Base-by-base conservation (phyloP, 2,329 filamentous ascomycete genomes). In the Juglanconis sp. region DNA sequence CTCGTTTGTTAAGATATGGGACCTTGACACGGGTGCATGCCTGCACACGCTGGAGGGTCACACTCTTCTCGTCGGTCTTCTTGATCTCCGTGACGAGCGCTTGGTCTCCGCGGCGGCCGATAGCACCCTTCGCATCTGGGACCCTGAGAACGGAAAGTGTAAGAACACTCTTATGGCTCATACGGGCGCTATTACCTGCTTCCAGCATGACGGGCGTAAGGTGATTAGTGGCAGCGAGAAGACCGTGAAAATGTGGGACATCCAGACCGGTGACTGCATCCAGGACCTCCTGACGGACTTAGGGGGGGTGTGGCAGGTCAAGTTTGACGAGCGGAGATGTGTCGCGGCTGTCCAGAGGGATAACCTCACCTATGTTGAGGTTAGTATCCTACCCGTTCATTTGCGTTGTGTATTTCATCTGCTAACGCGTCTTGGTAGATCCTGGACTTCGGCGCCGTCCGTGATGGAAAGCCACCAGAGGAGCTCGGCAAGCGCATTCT, bases 211-310 rank as follows among this genome's bases (percentile, higher is more conserved):
- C 71, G 92, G 89, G 0, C 90, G 93, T 66, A 99, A 99, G 72
- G 93, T 99, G 38, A 96, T 99, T 60, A 96, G 91, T 46, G 95
- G 95, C 58, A 96, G 92, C 61, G 95, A 99, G 73, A 88, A 94
- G 69, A 97, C 92, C 3, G 81, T 99, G 65, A 99, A 99, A 80
- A 96, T 99, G 91, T 99, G 95, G 95, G 92, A 99, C 70, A 90
- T 97, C 53, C 86, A 87, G 68, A 96, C 89, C 1, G 95, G 95
- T 53, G 90, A 97, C 68, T 97, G 92, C 72, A 87, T 96, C 56
- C 90, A 94, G 66, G 94, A 99, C 74, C 83, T 99, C 47, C 81
- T 99, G 69, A 96, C 92, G 13, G 93, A 97, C 70, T 81, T 99
- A 40, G 94, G 89, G 66, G 93, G 94, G n/a, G 95, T 99, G 7